Evolutionary conservation across 73 alveolate genomes (phyloP), one percentile per base, ranked within the genome.

Genomic region (Uronychia setigera): DNA sequence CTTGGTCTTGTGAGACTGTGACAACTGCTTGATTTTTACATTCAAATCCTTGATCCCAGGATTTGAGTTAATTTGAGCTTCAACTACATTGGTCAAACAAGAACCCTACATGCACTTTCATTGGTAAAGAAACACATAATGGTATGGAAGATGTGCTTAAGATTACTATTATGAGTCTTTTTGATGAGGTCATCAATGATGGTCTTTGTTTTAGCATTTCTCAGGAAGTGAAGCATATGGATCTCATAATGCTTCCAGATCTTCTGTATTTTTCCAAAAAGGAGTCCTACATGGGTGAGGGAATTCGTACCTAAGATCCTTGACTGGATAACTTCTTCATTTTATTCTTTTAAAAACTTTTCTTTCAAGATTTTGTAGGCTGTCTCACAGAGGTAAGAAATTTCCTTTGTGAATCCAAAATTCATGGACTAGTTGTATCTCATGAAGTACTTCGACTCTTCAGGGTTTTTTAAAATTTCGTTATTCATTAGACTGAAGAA

Each of bases 171-270:
- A 32, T 85, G 91, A 31, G 91, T 85, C 58, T 78, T 85, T 35
- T 85, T 85, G 5, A 85, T 85, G 13, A 85, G 79, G 77, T 85
- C 91, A n/a, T 85, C 91, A 1, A 85, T 35, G 14, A 85, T 85
- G 14, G 75, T 33, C 13, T 74, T 33, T 1, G 80, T 67, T 77
- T 78, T 85, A 33, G 58, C 77, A 27, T 76, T 57, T 32, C 77
- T 85, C 0, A 78, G 29, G 29, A 74, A 77, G 1, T 83, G 86
- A 27, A 77, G 77, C 19, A 85, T 60, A 59, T 78, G 77, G 29
- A 85, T 35, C 35, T 85, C 91, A 31, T 31, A 78, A 35, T 76
- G 28, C 30, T 85, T 85, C 85, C 86, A 78, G 29, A 78, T 29
- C 57, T 85, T 85, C 32, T 76, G 80, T 0, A 85, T 5, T 76